Evolutionary conservation across 495 filamentous ascomycete genomes (phyloP).

Genomic region (Jackrogersella minutella): DNA sequence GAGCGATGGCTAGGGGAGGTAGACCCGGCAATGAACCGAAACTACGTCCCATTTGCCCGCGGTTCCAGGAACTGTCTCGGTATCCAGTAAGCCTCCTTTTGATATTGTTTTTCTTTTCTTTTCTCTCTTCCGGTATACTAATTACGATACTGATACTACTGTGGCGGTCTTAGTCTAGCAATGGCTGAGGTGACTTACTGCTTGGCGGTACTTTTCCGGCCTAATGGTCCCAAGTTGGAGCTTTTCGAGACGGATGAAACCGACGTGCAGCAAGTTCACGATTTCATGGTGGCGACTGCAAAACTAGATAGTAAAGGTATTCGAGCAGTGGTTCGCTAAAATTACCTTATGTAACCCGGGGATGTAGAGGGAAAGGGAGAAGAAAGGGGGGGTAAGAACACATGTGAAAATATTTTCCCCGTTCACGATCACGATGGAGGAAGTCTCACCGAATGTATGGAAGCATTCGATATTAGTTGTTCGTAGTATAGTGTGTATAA

Average conservation of each 20-base stretch:
- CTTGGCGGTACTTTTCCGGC: constrained; percentile 6
- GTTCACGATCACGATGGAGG: background rate
- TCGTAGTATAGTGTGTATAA: background rate
- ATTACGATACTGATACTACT: background rate
- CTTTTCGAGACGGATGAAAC: constrained; percentile 3
- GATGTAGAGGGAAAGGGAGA: background rate
- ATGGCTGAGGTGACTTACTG: constrained; percentile 4
- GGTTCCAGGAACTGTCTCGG: constrained; percentile 6
- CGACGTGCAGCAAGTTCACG: constrained; percentile 3
- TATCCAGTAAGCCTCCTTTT: background rate
- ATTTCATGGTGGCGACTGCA: constrained; percentile 3
- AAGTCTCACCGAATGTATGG: background rate
- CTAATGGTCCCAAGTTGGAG: constrained; percentile 1
- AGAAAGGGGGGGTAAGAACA: background rate
- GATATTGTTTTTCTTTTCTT: background rate
- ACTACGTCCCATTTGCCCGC: constrained; percentile 2
- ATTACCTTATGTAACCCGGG: background rate
- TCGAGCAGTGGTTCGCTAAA: background rate
- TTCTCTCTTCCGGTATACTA: background rate
- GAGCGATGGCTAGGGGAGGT: constrained; percentile 1
- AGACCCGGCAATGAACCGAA: constrained; percentile 4
- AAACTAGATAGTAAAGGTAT: constrained; percentile 3
- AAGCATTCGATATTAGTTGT: background rate
- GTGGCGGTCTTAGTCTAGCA: background rate
- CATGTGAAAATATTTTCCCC: background rate